Percentiles rank a stretch among this genome's conserved stretches.
phyloP scores from a whole-genome alignment of 352 stramenopile genomes.

The Phytophthora europaea region DNA sequence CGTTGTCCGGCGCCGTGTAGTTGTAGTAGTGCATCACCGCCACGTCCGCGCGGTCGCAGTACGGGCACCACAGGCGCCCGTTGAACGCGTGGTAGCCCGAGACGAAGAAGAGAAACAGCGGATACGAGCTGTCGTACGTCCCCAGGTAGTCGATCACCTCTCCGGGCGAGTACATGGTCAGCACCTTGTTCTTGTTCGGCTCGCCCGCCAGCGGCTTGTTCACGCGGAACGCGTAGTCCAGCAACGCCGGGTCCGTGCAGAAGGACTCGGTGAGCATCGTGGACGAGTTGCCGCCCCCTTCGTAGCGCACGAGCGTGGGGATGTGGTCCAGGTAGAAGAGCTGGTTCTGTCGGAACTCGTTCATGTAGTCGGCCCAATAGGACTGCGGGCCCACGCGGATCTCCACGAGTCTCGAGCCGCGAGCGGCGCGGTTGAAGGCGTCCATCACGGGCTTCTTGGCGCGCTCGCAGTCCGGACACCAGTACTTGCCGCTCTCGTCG shows the following conservation, averaged over 20 bases:
- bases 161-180: slow-evolving; percentile 56
- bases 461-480: slow-evolving; percentile 80
- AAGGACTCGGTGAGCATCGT: slow-evolving; percentile 80
- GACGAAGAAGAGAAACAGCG: slow-evolving; percentile 84
- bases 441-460: slow-evolving; percentile 81
- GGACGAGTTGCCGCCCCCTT: slow-evolving; percentile 78
- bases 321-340: slow-evolving; percentile 88
- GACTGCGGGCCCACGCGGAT: slow-evolving; percentile 65
- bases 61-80: slow-evolving; percentile 81
- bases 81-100: slow-evolving; percentile 82
- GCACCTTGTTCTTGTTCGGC: slow-evolving; percentile 68
- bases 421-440: slow-evolving; percentile 72
- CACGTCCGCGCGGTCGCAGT: slow-evolving; percentile 79
- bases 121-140: slow-evolving; percentile 76
- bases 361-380: slow-evolving; percentile 82
- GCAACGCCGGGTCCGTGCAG: slow-evolving; percentile 63
- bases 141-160: slow-evolving; percentile 65
- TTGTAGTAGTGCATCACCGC: slow-evolving; percentile 86
- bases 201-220: slow-evolving; percentile 54
- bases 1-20: slow-evolving; percentile 66
- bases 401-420: slow-evolving; percentile 74
- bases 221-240: slow-evolving; percentile 77
- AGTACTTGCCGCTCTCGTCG: slow-evolving; percentile 76
- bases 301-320: slow-evolving; percentile 80
- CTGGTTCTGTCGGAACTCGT: slow-evolving; percentile 84